Conservation (phyloP, 176 grass and related monocot species). For the Olyra latifolia region DNA sequence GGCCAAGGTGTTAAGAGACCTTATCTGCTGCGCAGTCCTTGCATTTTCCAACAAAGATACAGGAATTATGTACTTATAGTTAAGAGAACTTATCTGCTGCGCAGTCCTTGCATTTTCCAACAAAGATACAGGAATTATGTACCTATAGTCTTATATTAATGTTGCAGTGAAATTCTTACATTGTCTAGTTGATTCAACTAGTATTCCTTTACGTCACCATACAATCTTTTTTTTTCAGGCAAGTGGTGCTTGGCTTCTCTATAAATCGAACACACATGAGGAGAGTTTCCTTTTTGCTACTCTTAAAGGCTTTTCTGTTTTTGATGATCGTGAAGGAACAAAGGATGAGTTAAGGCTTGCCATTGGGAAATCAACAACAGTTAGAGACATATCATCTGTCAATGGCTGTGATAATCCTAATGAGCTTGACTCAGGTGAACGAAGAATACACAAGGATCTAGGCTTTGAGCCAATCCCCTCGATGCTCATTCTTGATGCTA, state of each 20-base stretch:
- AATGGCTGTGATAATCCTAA: conserved; percentile 46
- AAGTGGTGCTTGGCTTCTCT: conserved; percentile 87
- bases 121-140: too few species aligned
- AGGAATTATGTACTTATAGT: too few species aligned
- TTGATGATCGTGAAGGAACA: conserved; percentile 97
- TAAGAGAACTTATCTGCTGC: too few species aligned
- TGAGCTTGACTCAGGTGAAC: conserved; percentile 56
- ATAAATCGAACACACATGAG: conserved; percentile 80
- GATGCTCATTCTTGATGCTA: conserved; percentile 94
- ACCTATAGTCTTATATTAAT: too few species aligned
- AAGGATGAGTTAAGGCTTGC: conserved; percentile 96
- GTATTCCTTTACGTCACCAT: background rate
- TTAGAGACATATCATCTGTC: conserved; percentile 54
- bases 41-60: too few species aligned
- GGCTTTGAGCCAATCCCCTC: conserved; percentile 74
- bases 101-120: too few species aligned
- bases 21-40: too few species aligned
- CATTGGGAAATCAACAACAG: conserved; percentile 80
- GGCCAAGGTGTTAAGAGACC: too few species aligned
- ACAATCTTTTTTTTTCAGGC: conserved; percentile 53
- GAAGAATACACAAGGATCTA: conserved; percentile 58
- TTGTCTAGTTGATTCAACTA: conserved; percentile 18
- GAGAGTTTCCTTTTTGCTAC: conserved; percentile 91
- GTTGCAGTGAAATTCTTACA: background rate
- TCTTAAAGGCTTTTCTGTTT: conserved; percentile 95